phyloP scores from a whole-genome alignment of 129 eudicot genomes.

The Flaveria bidentis region DNA sequence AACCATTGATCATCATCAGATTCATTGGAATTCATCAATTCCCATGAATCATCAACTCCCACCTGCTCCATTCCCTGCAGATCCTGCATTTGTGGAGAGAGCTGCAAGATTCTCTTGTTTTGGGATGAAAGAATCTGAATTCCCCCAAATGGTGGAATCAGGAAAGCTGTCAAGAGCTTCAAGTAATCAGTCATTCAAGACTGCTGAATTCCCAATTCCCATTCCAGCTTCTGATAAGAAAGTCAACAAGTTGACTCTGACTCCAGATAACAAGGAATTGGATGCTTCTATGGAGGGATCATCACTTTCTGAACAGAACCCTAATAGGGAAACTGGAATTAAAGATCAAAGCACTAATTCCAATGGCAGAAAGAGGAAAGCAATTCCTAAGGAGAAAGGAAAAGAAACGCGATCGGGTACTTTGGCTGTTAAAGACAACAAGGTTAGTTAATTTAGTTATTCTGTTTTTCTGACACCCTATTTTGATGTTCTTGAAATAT shows the following conservation, averaged over 20 bases:
- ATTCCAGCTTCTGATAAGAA: constrained; percentile 40
- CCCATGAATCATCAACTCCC: constrained; percentile 41
- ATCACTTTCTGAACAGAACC: constrained; percentile 72
- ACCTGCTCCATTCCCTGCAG: constrained; percentile 45
- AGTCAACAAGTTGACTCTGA: constrained; percentile 26
- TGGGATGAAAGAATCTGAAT: constrained; percentile 21
- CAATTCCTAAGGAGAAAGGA: constrained; percentile 59
- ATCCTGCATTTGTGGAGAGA: constrained; percentile 81
- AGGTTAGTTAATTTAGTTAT: constrained; percentile 40
- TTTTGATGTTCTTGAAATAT: not conserved
- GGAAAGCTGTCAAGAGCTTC: constrained; percentile 43
- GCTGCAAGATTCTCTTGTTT: constrained; percentile 75
- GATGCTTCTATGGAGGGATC: constrained; percentile 75
- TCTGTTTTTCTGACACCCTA: constrained; percentile 3
- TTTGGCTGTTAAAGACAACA: constrained; percentile 37
- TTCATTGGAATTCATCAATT: constrained; percentile 38
- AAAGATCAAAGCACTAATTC: constrained; percentile 39
- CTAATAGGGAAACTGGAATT: constrained; percentile 46
- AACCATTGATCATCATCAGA: constrained; percentile 46
- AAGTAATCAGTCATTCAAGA: constrained; percentile 42
- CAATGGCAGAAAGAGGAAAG: constrained; percentile 63
- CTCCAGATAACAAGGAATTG: constrained; percentile 31
- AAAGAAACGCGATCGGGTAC: constrained; percentile 42
- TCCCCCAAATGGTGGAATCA: constrained; percentile 35
- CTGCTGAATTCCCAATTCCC: constrained; percentile 45